Base-by-base conservation (phyloP, 2,329 filamentous ascomycete genomes). In the Fusarium mangiferae region DNA sequence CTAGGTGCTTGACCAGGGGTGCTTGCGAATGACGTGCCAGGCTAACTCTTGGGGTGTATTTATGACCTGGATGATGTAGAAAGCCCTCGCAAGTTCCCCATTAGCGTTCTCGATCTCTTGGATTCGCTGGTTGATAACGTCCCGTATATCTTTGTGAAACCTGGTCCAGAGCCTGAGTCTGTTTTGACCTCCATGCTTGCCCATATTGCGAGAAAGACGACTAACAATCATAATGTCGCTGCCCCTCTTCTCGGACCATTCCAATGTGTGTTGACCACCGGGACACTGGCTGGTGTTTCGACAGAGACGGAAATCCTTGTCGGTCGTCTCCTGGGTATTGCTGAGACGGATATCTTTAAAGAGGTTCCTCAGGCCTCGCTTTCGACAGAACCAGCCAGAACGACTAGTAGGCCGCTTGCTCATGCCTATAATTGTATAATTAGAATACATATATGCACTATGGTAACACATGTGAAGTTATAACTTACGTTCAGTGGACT, bases 21-120 rank as follows among this genome's bases (percentile, higher is more conserved):
- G 22, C 46, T 60, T 70, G 9, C 62, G 67, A 28, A 61, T 11
- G 20, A 72, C 41, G 17, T 54, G 49, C 67, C 57, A 72, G 10
- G 38, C 35, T 24, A 59, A 24, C 44, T 62, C 45, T 13, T 20
- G n/a, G 9, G 17, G 67, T 12, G 51, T 54, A 24, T 51, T 30
- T 54, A 45, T 49, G 35, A 48, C 35, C 14, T 49, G 38, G 17
- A 49, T 28, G 7, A 71, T 30, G 22, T 49, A 4, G 30, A 72
- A 71, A 20, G 39, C n/a, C 13, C 35, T 30, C 6, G 24, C n/a
- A 24, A 62, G 46, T 41, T 20, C 48, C 57, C 10, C 36, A 38
- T 28, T 26, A 20, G 38, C 46, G 24, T 39, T 28, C 28, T 62
- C 30, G 11, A 56, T 22, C 28, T 62, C 56, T 10, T 55, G 26